Percentiles rank a stretch among this genome's conserved stretches.
Conservation (phyloP, 2,329 filamentous ascomycete species). For the Sclerotinia nivalis region DNA sequence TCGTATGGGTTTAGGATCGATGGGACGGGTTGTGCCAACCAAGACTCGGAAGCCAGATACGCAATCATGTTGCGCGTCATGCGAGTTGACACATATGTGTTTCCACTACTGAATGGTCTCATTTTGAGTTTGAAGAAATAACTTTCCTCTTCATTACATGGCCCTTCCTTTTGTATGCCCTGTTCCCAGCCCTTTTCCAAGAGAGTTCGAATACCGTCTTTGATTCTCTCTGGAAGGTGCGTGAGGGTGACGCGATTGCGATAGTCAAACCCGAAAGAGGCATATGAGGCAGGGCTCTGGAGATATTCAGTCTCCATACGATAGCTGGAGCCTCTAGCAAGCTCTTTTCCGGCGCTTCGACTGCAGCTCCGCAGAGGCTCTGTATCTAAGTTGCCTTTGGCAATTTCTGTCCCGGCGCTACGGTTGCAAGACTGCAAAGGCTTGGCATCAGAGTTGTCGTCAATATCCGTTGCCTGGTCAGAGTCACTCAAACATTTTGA, state of each 20-base stretch:
- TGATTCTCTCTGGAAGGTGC: background rate
- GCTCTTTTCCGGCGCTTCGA: background rate
- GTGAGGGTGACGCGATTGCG: background rate
- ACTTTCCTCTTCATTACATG: background rate
- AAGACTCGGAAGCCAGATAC: conserved; percentile 11
- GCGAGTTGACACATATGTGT: background rate
- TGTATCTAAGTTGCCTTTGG: background rate
- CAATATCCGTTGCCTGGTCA: background rate
- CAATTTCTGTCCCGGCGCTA: background rate
- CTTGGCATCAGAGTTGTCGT: background rate
- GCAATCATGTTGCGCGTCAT: conserved; percentile 18
- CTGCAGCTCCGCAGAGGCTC: background rate
- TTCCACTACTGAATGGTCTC: conserved; percentile 2
- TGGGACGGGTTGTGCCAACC: conserved; percentile 2
- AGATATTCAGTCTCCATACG: conserved; percentile 10
- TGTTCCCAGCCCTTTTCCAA: background rate
- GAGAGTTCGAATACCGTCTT: conserved; percentile 12
- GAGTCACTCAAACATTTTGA: no score
- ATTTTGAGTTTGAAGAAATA: conserved; percentile 4
- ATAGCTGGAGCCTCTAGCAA: background rate
- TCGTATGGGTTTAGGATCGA: background rate
- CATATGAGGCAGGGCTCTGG: background rate
- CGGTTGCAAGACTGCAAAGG: background rate
- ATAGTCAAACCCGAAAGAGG: background rate
- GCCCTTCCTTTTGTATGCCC: background rate